These are phyloP conservation scores for Cucumis hystrix DNA, from an alignment of 306 rosid species.

Conservation along the genomic window DNA sequence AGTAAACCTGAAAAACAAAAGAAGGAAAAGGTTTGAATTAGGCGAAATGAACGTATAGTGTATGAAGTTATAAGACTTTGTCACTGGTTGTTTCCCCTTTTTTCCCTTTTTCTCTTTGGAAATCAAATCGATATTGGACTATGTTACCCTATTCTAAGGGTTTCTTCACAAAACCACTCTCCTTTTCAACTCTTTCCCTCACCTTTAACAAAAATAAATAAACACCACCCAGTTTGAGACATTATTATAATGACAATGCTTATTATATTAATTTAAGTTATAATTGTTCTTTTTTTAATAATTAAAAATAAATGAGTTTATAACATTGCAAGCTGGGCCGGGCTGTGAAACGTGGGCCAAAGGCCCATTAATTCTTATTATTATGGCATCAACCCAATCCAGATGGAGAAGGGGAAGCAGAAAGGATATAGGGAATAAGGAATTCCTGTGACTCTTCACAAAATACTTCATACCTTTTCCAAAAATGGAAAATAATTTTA, in stretches of 20 bases:
- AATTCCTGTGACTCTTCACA: neutral
- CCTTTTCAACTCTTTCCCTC: neutral
- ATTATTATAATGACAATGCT: neutral
- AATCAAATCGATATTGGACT: neutral
- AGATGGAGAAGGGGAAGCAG: neutral
- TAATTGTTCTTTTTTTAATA: neutral
- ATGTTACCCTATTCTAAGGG: neutral
- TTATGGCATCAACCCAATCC: neutral
- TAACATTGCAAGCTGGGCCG: neutral
- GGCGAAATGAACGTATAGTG: neutral
- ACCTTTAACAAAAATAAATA: neutral
- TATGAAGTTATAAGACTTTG: neutral
- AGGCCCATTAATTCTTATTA: neutral
- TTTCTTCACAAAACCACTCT: neutral
- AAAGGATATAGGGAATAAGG: too few species aligned
- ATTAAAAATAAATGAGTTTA: neutral
- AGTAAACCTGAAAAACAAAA: neutral
- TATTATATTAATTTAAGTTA: neutral
- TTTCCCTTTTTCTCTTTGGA: neutral
- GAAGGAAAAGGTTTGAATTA: neutral
- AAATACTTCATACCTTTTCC: neutral
- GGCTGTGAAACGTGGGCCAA: neutral
- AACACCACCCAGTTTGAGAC: too few species aligned
- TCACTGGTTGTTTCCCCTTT: neutral
- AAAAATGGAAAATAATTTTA: too few species aligned